Percentiles rank a stretch among this genome's conserved stretches.
These are phyloP conservation scores for Petunia secreta DNA, from an alignment of 257 asterid genomes.

Conservation along the genomic window DNA sequence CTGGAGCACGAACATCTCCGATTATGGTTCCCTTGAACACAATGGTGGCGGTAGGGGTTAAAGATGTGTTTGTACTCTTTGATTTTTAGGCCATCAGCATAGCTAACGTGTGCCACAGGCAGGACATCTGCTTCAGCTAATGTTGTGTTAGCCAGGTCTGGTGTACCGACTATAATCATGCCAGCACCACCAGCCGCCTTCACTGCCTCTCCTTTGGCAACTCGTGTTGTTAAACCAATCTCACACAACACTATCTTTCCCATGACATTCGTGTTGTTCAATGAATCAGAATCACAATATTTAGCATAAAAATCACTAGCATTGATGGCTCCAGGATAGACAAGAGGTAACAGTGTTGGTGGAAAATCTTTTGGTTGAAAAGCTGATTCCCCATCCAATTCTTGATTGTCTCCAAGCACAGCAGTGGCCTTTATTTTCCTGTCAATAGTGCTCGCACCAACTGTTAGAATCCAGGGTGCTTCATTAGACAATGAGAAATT, in stretches of 20 bases:
- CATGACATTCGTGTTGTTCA: constrained; percentile 10
- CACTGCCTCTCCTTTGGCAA: constrained; percentile 31
- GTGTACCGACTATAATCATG: constrained; percentile 39
- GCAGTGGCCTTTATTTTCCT: constrained; percentile 26
- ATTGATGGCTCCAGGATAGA: constrained; percentile 19
- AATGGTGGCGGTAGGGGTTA: constrained; percentile 25
- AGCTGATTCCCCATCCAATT: constrained; percentile 36
- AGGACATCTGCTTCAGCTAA: constrained; percentile 35
- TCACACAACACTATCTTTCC: constrained; percentile 42
- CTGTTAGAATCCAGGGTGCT: constrained; percentile 50
- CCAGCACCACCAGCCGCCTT: constrained; percentile 46
- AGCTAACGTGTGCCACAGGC: constrained; percentile 33
- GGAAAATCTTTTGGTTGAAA: constrained; percentile 31
- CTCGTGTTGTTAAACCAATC: not conserved
- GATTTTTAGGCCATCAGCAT: constrained; percentile 34
- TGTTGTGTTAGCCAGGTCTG: not conserved
- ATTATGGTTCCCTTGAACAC: constrained; percentile 36
- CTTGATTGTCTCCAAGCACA: constrained; percentile 33
- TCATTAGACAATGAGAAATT: constrained; percentile 23
- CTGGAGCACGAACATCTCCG: constrained; percentile 34
- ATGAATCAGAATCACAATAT: constrained; percentile 24
- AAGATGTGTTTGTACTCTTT: constrained; percentile 32
- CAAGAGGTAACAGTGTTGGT: constrained; percentile 27
- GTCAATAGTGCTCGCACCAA: constrained; percentile 43
- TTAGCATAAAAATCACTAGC: not conserved